These are phyloP conservation scores for Odontarrhena argentea DNA, from an alignment of 345 rosid species.

Conservation along the genomic window DNA sequence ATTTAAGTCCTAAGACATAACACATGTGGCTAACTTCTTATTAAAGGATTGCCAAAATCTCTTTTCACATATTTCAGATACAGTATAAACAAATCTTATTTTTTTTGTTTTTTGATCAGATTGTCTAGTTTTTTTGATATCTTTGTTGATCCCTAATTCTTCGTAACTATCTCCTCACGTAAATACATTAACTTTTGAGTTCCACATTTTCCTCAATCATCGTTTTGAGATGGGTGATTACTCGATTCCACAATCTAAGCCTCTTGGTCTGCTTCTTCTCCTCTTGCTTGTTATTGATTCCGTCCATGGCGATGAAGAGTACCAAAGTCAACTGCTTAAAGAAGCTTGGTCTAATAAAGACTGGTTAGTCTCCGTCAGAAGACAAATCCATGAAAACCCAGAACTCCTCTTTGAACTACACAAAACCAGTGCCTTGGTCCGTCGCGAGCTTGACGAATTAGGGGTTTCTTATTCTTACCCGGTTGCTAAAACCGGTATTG, in stretches of 20 bases:
- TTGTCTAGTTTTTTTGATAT: no score
- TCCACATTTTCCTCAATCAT: no score
- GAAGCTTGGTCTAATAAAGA: conserved; percentile 53
- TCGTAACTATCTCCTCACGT: no score
- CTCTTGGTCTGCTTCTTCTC: conserved; percentile 13
- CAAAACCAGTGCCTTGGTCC: conserved; percentile 74
- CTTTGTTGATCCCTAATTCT: no score
- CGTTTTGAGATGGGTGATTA: not conserved
- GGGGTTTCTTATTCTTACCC: conserved; percentile 66
- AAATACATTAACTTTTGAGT: no score
- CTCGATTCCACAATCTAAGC: conserved; percentile 13
- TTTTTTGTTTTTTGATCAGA: no score
- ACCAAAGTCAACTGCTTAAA: conserved; percentile 41
- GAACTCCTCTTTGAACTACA: conserved; percentile 73
- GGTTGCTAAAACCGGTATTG: conserved; percentile 68
- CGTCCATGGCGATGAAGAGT: conserved; percentile 35
- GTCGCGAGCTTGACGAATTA: conserved; percentile 60
- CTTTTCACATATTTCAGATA: no score
- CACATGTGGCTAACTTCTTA: no score
- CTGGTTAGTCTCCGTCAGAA: conserved; percentile 65
- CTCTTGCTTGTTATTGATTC: not conserved
- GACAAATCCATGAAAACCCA: conserved; percentile 85
- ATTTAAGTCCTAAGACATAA: no score
- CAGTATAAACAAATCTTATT: no score
- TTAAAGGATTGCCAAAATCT: no score